These are phyloP conservation scores for Pythium rishiriense DNA, from an alignment of 352 stramenopile species.

Conservation along the genomic window DNA sequence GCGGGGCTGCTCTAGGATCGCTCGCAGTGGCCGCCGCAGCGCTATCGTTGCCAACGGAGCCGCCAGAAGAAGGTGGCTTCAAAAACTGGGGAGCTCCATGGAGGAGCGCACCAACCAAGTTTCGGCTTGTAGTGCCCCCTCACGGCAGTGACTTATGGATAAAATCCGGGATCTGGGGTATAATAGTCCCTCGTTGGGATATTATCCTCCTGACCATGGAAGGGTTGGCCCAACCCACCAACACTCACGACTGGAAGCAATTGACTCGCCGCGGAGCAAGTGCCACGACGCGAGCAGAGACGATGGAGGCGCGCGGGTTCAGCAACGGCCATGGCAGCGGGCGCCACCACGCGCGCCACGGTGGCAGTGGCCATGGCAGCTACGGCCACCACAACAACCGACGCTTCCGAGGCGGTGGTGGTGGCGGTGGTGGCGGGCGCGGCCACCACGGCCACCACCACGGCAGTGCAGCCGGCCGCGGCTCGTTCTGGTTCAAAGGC, in stretches of 20 bases:
- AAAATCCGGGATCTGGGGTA: not conserved
- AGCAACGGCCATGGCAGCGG: not conserved
- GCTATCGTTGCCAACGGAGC: conserved; percentile 2
- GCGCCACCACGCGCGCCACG: not conserved
- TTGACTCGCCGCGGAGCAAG: not conserved
- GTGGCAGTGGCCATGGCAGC: not conserved
- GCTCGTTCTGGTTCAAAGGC: conserved; percentile 13
- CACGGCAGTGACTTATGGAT: not conserved
- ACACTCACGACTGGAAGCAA: conserved; percentile 21
- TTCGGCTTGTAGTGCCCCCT: conserved; percentile 3
- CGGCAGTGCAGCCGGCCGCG: too few relatives aligned
- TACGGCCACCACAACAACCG: conserved; percentile 1
- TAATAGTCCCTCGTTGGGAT: conserved; percentile 18
- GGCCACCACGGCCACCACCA: conserved; percentile 16
- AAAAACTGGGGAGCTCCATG: not conserved
- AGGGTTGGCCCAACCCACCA: not conserved
- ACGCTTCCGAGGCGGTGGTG: conserved; percentile 19
- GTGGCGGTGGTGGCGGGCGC: conserved; percentile 25
- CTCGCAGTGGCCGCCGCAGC: conserved; percentile 1
- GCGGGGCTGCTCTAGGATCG: not conserved
- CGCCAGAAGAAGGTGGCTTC: not conserved
- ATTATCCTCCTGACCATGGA: not conserved
- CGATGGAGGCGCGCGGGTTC: conserved; percentile 20
- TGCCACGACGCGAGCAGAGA: not conserved
- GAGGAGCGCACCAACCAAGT: conserved; percentile 11